These are phyloP conservation scores for Gentiana dahurica DNA, from an alignment of 257 asterid species.

Conservation along the genomic window DNA sequence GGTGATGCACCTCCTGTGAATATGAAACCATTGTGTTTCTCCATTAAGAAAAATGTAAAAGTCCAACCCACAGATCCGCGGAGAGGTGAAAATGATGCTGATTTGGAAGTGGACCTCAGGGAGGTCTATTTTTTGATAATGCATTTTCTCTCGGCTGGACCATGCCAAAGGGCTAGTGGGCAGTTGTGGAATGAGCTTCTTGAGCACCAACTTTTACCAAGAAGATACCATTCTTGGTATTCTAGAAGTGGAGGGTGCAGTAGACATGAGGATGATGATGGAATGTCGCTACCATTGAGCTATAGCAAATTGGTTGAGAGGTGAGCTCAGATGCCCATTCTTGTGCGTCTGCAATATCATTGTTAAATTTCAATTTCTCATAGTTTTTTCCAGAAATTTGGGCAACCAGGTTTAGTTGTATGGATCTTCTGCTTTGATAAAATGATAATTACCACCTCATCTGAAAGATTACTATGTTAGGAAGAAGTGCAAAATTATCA, in stretches of 20 bases:
- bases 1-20: conserved; percentile 47
- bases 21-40: conserved; percentile 54
- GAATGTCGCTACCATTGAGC: conserved; percentile 76
- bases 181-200: conserved; percentile 96
- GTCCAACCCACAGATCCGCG: conserved; percentile 40
- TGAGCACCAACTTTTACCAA: conserved; percentile 93
- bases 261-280: conserved; percentile 87
- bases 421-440: no score
- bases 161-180: conserved; percentile 85
- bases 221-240: conserved; percentile 98
- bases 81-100: conserved; percentile 41
- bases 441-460: no score
- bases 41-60: conserved; percentile 56
- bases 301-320: conserved; percentile 74
- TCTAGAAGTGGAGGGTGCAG: conserved; percentile 67
- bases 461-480: no score
- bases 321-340: conserved; percentile 18
- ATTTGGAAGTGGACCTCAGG: conserved; percentile 69
- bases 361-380: not conserved
- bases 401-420: no score
- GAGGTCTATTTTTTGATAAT: conserved; percentile 90
- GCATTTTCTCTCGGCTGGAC: conserved; percentile 98
- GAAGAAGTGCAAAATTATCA: no score
- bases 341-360: not conserved
- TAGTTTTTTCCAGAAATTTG: not conserved